Evolutionary conservation across 31 red algal genomes (phyloP).

Genomic region (Odonthalia washingtoniensis): DNA sequence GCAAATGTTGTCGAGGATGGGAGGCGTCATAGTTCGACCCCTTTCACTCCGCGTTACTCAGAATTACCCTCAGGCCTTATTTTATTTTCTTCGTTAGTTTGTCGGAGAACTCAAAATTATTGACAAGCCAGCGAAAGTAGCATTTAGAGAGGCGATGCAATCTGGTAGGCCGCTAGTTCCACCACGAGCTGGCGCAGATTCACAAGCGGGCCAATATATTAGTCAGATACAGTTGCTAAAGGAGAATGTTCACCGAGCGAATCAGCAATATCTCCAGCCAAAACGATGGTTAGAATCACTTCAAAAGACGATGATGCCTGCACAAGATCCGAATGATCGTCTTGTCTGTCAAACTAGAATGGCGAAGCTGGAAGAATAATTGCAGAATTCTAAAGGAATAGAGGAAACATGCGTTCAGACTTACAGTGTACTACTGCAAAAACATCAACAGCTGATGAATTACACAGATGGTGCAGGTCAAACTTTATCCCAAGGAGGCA

Average conservation of each 20-base stretch:
- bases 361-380: conserved; percentile 52
- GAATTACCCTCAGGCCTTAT: conserved; percentile 95
- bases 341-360: conserved; percentile 10
- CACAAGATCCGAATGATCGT: conserved; percentile 16
- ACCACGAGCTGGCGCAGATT: conserved; percentile 47
- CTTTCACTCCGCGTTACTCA: conserved; percentile 75
- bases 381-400: conserved; percentile 9
- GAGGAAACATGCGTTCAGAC: conserved; percentile 38
- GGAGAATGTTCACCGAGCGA: conserved; percentile 27
- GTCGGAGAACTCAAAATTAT: conserved; percentile 83
- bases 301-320: conserved; percentile 20
- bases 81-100: conserved; percentile 81
- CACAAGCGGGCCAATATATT: conserved; percentile 24
- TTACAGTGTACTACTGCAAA: conserved; percentile 27
- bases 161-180: conserved; percentile 58
- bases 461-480: neutral
- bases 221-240: conserved; percentile 45
- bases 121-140: conserved; percentile 63
- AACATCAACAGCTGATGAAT: conserved; percentile 34
- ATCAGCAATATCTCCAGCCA: conserved; percentile 14
- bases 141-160: conserved; percentile 78
- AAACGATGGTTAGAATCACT: conserved; percentile 36
- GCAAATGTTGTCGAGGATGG: conserved; percentile 71
- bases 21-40: conserved; percentile 55
- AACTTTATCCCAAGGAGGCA: neutral